Conservation (phyloP, 2,329 filamentous ascomycete species). For the Cytospora mali region DNA sequence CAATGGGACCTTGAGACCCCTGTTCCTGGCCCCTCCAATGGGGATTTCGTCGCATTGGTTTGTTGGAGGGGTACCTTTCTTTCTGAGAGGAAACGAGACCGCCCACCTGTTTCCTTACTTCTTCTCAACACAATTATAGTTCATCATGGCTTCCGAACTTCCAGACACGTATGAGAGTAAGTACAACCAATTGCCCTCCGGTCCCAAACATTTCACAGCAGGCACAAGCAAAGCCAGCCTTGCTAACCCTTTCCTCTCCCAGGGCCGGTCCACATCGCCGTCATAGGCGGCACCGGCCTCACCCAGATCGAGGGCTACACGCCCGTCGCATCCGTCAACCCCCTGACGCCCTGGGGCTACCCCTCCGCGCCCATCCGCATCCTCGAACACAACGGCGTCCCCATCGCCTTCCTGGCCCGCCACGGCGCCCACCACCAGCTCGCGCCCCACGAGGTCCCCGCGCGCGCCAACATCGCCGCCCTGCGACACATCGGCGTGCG, state of each 20-base stretch:
- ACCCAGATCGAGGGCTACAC: constrained; percentile 84
- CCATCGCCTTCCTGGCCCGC: constrained; percentile 90
- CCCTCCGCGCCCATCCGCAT: constrained; percentile 79
- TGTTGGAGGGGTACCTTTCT: constrained; percentile 3
- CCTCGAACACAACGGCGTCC: constrained; percentile 79
- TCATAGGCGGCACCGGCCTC: constrained; percentile 92
- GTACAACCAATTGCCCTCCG: constrained; percentile 31
- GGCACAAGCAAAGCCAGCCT: not conserved
- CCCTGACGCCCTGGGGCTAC: constrained; percentile 84
- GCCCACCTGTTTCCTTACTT: not conserved
- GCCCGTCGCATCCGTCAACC: constrained; percentile 76
- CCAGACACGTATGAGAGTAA: constrained; percentile 62
- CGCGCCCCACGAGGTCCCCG: constrained; percentile 92
- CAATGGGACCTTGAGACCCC: not conserved
- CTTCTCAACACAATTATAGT: not conserved
- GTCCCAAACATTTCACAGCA: not conserved
- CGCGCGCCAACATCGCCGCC: constrained; percentile 97
- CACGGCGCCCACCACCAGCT: constrained; percentile 88
- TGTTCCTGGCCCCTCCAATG: not conserved
- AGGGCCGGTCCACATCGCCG: constrained; percentile 79
- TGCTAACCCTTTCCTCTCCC: constrained; percentile 20
- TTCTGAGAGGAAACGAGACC: not conserved
- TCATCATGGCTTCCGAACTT: constrained; percentile 46
- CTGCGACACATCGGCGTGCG: constrained; percentile 86
- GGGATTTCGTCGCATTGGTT: not conserved